Evolutionary conservation across 352 stramenopile species (phyloP), one percentile per base, ranked within the genome.

Genomic region (Aphanomyces cochlioides): DNA sequence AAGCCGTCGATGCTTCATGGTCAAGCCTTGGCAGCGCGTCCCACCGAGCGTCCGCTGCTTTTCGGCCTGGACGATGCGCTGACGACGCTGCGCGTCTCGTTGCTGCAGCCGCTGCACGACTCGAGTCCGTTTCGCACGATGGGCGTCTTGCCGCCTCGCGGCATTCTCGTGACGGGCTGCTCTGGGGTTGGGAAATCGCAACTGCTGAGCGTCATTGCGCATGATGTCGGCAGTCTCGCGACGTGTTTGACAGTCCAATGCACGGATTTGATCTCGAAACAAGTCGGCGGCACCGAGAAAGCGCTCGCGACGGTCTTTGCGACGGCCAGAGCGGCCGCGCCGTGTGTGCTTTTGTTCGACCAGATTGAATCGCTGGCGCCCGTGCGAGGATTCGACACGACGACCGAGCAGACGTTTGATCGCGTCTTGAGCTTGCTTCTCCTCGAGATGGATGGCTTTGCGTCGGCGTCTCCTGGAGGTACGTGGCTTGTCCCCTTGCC

Each of bases 121-220:
- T 92, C 92, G 54, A 89, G 89, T 28, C 83, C 98, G 8, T 99
- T 99, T 74, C 86, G 98, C 37, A 85, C 90, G 67, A 99, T 99
- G 72, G 96, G 97, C 21, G 98, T 99, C 45, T 84, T 95, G 68
- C 92, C 97, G 37, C 97, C 96, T 4, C 91, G 97, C 73, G 98
- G 98, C 48, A 95, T 99, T n/a, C 79, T 99, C 8, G 95, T 99
- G 47, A 99, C 98, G 19, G 97, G 98, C 17, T 96, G 97, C 13
- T 96, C 97, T 12, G 98, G 97, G 48, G 99, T 96, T 59, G 95
- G 96, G n/a, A 99, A 99, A 78, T 99, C 96, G 5, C 79, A 99
- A 47, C 84, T 99, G 56, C 82, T 87, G 4, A 77, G 84, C 47
- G 83, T 80, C 2, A 70, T 95, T 17, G 84, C 83, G 2, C 67